Evolutionary conservation across 768 basidiomycete genomes (phyloP).

Genomic region (Amanita rubescens): DNA sequence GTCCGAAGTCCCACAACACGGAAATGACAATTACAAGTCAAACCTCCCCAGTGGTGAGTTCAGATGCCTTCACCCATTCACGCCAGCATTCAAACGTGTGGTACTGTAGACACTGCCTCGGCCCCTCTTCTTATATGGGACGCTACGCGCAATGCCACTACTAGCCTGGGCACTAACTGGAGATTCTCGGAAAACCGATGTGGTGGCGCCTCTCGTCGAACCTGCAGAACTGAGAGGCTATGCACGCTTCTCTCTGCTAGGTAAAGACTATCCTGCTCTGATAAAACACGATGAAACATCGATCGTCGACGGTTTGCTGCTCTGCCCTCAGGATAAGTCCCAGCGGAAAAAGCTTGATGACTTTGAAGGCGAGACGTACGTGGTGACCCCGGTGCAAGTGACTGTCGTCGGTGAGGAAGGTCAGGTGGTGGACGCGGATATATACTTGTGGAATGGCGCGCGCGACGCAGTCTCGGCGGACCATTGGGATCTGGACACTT

Average conservation of each 20-base stretch:
- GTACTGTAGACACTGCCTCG: no score
- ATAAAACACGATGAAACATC: conserved; percentile 5
- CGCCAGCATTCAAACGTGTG: no score
- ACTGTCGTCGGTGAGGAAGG: neutral
- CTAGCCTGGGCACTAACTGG: conserved; percentile 16
- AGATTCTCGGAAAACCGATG: conserved; percentile 12
- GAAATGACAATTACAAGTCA: no score
- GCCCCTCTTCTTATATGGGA: conserved; percentile 13
- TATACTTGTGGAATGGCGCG: conserved; percentile 1
- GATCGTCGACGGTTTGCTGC: conserved; percentile 15
- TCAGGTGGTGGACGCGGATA: neutral
- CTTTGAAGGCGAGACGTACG: conserved; percentile 17
- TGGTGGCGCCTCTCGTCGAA: conserved; percentile 10
- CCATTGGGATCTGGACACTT: neutral
- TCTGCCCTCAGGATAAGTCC: conserved; percentile 14
- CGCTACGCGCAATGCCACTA: conserved; percentile 14
- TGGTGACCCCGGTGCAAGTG: neutral
- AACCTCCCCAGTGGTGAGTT: no score
- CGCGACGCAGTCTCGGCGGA: neutral
- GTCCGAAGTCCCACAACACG: no score
- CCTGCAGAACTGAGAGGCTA: conserved; percentile 4
- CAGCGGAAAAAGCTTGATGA: conserved; percentile 15
- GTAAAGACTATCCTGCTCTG: conserved; percentile 12
- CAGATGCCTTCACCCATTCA: no score
- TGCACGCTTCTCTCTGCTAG: conserved; percentile 9